phyloP scores from a whole-genome alignment of 148 eudicot species.

The Rhododendron kiyosumense region DNA sequence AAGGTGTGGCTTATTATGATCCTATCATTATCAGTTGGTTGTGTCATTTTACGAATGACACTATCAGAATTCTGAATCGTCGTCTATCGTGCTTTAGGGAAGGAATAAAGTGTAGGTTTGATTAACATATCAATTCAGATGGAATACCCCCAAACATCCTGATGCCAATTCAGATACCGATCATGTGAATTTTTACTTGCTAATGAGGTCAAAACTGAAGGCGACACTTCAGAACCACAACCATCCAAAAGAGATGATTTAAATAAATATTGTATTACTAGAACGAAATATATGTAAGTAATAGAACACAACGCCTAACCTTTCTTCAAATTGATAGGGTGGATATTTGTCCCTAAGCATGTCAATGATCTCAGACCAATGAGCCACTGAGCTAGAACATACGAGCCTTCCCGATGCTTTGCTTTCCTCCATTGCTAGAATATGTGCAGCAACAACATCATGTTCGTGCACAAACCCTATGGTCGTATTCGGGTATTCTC shows the following conservation, averaged over 20 bases:
- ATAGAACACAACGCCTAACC: slow-evolving; percentile 28
- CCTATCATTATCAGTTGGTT: neutral
- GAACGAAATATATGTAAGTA: neutral
- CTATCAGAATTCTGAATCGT: neutral
- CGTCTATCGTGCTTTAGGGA: neutral
- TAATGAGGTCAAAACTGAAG: neutral
- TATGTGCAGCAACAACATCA: slow-evolving; percentile 67
- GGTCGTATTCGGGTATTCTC: slow-evolving; percentile 63
- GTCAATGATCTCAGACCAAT: slow-evolving; percentile 77
- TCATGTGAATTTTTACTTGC: neutral
- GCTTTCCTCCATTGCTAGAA: slow-evolving; percentile 80
- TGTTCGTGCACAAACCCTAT: slow-evolving; percentile 85
- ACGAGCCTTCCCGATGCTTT: slow-evolving; percentile 71
- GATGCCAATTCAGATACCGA: neutral
- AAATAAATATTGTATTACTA: neutral
- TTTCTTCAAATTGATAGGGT: slow-evolving; percentile 57
- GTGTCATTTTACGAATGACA: neutral
- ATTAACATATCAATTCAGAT: neutral
- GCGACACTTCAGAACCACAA: neutral
- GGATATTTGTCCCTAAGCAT: slow-evolving; percentile 75
- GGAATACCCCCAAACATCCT: neutral
- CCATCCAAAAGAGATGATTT: neutral
- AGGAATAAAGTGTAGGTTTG: neutral
- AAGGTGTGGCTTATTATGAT: neutral
- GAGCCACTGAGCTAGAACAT: slow-evolving; percentile 82